These are phyloP conservation scores for Rhytidhysteron rufulum DNA, from an alignment of 2,329 filamentous ascomycete genomes.

Conservation along the genomic window DNA sequence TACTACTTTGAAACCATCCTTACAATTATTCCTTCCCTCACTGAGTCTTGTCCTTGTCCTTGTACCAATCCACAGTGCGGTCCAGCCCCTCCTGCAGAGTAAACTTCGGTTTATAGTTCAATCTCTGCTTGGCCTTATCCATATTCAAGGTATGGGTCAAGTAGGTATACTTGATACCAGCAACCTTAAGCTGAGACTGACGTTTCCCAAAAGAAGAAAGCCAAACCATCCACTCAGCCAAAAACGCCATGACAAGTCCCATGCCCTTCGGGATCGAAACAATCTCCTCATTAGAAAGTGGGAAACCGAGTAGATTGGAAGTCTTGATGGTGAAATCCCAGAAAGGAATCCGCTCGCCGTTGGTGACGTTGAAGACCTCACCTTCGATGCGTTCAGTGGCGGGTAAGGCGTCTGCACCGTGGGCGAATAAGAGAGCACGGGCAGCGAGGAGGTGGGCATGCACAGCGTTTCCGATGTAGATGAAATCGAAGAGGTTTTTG, in stretches of 20 bases:
- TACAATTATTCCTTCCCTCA: too few relatives aligned
- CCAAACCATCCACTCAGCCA: conserved; percentile 8
- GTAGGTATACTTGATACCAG: conserved; percentile 5
- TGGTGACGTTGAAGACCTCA: conserved; percentile 13
- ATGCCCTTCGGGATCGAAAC: conserved; percentile 4
- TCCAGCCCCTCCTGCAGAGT: conserved; percentile 7
- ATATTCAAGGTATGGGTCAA: conserved; percentile 7
- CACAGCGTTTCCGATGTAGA: conserved; percentile 10
- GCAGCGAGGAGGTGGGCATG: conserved; percentile 11
- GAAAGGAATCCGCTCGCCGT: conserved; percentile 11
- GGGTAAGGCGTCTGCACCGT: conserved; percentile 3
- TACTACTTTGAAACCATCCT: too few relatives aligned
- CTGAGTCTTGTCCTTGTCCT: not conserved
- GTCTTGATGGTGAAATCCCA: conserved; percentile 7
- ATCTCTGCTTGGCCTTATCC: conserved; percentile 6
- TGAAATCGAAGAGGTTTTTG: conserved; percentile 15
- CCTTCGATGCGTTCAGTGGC: conserved; percentile 8
- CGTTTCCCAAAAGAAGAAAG: conserved; percentile 9
- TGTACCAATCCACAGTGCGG: conserved; percentile 7
- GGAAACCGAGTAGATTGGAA: conserved; percentile 3
- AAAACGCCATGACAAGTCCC: conserved; percentile 1
- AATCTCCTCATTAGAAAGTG: conserved; percentile 4
- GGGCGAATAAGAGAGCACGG: conserved; percentile 4
- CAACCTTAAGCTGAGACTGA: conserved; percentile 4
- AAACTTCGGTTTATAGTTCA: conserved; percentile 5